Base-by-base conservation (phyloP, 225 moss, liverwort and hornwort species). In the Physcomitrellopsis africana region DNA sequence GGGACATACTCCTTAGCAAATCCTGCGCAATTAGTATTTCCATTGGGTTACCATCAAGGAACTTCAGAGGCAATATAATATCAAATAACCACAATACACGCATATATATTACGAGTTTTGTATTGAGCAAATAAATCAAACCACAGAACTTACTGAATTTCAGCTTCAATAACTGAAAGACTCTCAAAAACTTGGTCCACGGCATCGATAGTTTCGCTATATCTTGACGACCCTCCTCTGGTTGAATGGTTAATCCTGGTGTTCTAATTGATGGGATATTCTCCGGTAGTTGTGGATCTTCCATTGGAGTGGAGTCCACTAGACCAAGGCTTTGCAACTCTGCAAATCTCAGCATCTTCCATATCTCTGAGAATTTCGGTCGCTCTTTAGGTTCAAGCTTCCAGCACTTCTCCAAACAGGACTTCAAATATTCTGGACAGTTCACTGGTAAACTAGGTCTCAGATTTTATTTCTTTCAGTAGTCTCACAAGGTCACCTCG, bases 311-410 rank as follows among this genome's bases (percentile, higher is more conserved):
- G 32, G 7, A 37, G 32, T 37, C 32, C 32, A 63, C 12, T 22
- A 76, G 20, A 18, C 59, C 70, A 11, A 81, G 15, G 20, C 75
- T 81, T 43, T 51, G 58, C 5, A 75, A 54, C n/a, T 81, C 60
- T 10, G 75, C 80, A 76, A 75, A 10, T 70, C 80, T 41, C 8
- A 81, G 79, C 69, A 80, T 80, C 29, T 62, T 68, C 74, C 68
- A 80, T 12, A 80, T 6, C 19, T 68, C 74, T 42, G 43, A 16
- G 24, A 81, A 81, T 16, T 6, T 51, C 6, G 76, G 82, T 56
- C 74, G 78, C 18, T 57, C 19, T 10, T 46, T 0, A 7, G 78
- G 78, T 1, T 69, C 12, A 7, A 24, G 5, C 12, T 70, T 44
- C 82, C 82, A 82, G 22, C 78, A 82, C 15, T 70, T 70, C 45